phyloP scores from a whole-genome alignment of 345 rosid genomes.

The Melaleuca alternifolia region DNA sequence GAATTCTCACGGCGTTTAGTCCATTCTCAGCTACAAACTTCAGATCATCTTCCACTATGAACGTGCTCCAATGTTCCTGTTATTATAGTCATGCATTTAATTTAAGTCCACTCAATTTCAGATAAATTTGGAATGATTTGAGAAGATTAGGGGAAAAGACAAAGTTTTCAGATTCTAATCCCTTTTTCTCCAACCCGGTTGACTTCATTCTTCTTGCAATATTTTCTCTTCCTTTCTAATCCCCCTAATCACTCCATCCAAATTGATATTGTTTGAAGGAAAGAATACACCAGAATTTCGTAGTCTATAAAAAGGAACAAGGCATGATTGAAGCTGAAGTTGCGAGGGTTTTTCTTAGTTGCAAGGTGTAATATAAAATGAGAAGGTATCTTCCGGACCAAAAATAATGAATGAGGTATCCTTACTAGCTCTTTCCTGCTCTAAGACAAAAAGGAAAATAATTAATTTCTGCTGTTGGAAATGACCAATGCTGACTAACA shows the following conservation, averaged over 20 bases:
- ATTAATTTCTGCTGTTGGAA: background rate
- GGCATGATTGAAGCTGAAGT: background rate
- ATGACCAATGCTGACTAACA: background rate
- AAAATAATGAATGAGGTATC: no score
- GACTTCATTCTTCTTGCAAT: background rate
- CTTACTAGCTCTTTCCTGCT: no score
- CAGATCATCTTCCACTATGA: slow-evolving; percentile 48
- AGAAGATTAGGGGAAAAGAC: background rate
- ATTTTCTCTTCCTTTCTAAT: background rate
- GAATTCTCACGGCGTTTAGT: slow-evolving; percentile 41
- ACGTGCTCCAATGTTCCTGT: slow-evolving; percentile 55
- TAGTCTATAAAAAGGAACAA: background rate
- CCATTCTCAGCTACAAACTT: slow-evolving; percentile 40
- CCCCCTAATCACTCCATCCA: background rate
- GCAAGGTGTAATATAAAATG: background rate
- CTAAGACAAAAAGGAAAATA: no score
- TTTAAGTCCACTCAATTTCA: background rate
- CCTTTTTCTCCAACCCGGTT: no score
- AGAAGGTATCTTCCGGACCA: background rate
- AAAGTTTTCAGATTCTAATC: background rate
- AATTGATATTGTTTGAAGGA: background rate
- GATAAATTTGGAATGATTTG: background rate
- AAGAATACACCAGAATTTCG: background rate
- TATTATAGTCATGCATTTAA: background rate
- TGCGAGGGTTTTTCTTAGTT: background rate